Percentiles rank a stretch among this genome's conserved stretches.
Evolutionary conservation across 1,284 basidiomycete species (phyloP).

Genomic region (Microbotryum violaceum): DNA sequence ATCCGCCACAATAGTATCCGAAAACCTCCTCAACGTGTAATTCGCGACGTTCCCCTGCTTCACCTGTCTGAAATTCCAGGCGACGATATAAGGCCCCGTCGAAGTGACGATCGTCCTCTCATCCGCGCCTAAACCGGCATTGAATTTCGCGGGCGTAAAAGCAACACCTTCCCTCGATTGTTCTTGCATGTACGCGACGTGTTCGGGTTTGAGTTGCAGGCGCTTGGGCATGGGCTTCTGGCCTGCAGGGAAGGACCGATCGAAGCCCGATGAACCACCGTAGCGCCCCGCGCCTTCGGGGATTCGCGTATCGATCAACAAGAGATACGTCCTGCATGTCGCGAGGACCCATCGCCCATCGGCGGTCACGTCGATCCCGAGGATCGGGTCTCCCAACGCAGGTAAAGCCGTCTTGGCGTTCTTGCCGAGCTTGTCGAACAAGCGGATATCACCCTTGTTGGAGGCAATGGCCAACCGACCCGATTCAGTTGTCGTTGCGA

Average conservation of each 20-base stretch:
- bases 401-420: constrained; percentile 98
- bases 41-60: constrained; percentile 83
- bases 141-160: constrained; percentile 95
- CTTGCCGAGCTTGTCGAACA: constrained; percentile 96
- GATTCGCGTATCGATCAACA: constrained; percentile 92
- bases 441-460: constrained; percentile 91
- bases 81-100: constrained; percentile 76
- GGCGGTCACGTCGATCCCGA: constrained; percentile 89
- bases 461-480: constrained; percentile 90
- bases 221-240: constrained; percentile 86
- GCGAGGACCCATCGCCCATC: constrained; percentile 93
- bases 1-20: constrained; percentile 89
- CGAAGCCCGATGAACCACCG: constrained; percentile 41
- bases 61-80: constrained; percentile 77
- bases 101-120: constrained; percentile 97
- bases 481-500: constrained; percentile 74
- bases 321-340: constrained; percentile 87
- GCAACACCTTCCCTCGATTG: constrained; percentile 51
- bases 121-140: constrained; percentile 61
- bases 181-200: constrained; percentile 89
- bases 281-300: constrained; percentile 24
- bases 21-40: constrained; percentile 81
- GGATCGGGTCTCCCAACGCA: constrained; percentile 87
- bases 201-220: constrained; percentile 81
- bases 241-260: constrained; percentile 87